These are phyloP conservation scores for Botrytis tulipae DNA, from an alignment of 2,329 filamentous ascomycete species.

Conservation along the genomic window DNA sequence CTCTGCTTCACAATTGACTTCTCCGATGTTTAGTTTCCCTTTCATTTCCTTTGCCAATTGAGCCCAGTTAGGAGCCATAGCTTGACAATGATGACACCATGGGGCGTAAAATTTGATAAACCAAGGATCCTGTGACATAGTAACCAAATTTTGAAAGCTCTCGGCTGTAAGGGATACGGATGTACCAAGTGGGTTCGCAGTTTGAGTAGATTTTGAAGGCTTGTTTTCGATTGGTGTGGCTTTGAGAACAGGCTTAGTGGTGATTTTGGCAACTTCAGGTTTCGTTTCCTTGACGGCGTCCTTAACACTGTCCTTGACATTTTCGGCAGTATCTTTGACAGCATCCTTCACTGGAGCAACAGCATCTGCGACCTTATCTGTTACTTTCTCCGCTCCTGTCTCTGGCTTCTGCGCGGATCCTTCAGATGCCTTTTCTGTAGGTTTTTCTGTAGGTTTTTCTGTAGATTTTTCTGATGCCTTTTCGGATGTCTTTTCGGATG, in stretches of 20 bases:
- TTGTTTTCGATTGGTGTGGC: conserved; percentile 43
- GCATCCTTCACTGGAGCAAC: conserved; percentile 3
- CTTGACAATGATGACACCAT: conserved; percentile 95
- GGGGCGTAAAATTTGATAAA: conserved; percentile 99
- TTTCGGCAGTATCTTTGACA: neutral
- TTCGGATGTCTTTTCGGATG: neutral
- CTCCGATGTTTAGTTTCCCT: conserved; percentile 83
- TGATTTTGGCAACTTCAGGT: conserved; percentile 14
- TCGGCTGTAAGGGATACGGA: conserved; percentile 78
- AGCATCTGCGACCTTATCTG: neutral
- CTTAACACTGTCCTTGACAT: neutral
- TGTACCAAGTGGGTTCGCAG: conserved; percentile 71
- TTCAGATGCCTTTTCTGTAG: neutral
- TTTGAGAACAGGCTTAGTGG: conserved; percentile 26
- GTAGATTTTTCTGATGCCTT: neutral
- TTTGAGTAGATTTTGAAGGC: conserved; percentile 49
- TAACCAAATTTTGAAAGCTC: conserved; percentile 81
- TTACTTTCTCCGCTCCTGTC: neutral
- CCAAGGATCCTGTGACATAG: conserved; percentile 86
- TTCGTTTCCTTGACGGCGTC: conserved; percentile 10
- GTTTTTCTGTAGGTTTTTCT: neutral
- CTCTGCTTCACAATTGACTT: conserved; percentile 92
- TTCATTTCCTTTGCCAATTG: conserved; percentile 90
- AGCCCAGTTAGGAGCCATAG: conserved; percentile 85
- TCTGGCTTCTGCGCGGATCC: neutral